These are phyloP conservation scores for Blastocystis sp. DNA, from an alignment of 352 stramenopile genomes.

Conservation along the genomic window DNA sequence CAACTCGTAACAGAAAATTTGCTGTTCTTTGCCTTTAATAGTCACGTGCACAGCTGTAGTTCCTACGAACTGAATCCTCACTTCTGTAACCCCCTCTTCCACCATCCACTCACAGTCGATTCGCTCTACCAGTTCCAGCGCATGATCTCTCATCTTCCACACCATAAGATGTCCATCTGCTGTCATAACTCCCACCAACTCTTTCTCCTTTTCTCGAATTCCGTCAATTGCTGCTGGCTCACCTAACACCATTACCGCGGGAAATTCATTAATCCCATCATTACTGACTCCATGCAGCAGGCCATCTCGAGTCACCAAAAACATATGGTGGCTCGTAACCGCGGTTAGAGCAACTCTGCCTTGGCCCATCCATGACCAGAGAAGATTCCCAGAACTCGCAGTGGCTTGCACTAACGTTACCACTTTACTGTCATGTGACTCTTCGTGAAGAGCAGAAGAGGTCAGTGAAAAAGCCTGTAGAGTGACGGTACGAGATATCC, in stretches of 20 bases:
- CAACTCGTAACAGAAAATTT: background rate
- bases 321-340: background rate
- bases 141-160: background rate
- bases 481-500: background rate
- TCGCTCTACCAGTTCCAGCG: background rate
- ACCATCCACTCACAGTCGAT: background rate
- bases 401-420: background rate
- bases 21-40: background rate
- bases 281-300: background rate
- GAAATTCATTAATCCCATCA: background rate
- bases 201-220: background rate
- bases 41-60: background rate
- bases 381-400: background rate
- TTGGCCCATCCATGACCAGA: conserved; percentile 30
- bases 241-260: background rate
- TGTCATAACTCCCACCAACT: background rate
- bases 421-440: background rate
- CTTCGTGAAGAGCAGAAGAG: background rate
- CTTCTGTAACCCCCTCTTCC: background rate
- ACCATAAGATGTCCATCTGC: background rate
- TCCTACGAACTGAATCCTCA: background rate
- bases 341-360: background rate
- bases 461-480: background rate
- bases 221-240: background rate
- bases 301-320: background rate